Base-by-base conservation (phyloP, 352 stramenopile species). In the Achlya hypogyna region DNA sequence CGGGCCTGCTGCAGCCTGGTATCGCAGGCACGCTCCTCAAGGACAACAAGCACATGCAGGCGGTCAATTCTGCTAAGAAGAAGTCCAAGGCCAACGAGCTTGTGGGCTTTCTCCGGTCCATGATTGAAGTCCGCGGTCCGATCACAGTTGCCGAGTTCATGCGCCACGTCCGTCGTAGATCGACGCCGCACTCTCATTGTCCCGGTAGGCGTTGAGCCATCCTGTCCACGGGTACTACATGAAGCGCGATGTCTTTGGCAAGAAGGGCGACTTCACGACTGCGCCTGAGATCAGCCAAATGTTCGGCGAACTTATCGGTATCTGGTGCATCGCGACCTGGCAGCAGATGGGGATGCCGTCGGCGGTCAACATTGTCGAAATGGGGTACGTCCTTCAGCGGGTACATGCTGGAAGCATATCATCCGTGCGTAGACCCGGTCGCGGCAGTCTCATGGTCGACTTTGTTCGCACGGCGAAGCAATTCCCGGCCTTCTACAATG, bases 61-160 rank as follows among this genome's bases (percentile, higher is more conserved):
- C 64, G 69, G 10, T 67, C 59, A 66, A 63, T 34, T 10, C 59
- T 22, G 22, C 6, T 4, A 51, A 64, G 28, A 70, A 69, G 53
- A 91, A 91, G 71, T 75, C 72, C 12, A 76, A 79, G 45, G 81
- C 89, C 60, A 94, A 86, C n/a, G 64, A 78, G 22, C 72, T 94
- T 18, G 81, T 89, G 42, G 80, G 88, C 31, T 45, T 91, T 32
- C 75, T 98, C 29, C 82, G 89, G 52, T 85, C 84, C 40, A 93
- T 96, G 72, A 98, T 98, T 72, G 85, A 94, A 65, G 88, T 98
- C 16, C 88, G 93, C 23, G 85, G 89, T 1, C 92, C 95, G 35
- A 89, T 98, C 47, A 97, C 90, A 0, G 84, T 97, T n/a, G 80
- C 91, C 45, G 95, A 98, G 72, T 98, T 96, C 74, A 98, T 98